Evolutionary conservation across 345 rosid genomes (phyloP).

Genomic region (Lepidium africanum): DNA sequence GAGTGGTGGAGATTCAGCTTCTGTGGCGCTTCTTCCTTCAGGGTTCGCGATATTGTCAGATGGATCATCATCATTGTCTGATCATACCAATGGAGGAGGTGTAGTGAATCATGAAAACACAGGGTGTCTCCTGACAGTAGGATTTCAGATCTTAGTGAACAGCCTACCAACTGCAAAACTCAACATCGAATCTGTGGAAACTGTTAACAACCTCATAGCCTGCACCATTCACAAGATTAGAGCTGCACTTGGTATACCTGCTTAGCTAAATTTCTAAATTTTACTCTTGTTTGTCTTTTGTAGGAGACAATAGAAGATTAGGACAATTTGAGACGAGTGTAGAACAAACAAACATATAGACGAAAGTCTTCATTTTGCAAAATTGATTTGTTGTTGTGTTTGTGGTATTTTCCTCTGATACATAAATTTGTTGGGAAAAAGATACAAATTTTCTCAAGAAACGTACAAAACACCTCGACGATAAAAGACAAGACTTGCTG

Average conservation of each 20-base stretch:
- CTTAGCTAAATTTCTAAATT: background rate
- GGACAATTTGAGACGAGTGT: background rate
- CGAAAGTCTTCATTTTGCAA: slow-evolving; percentile 18
- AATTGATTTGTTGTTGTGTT: slow-evolving; percentile 12
- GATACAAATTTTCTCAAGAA: slow-evolving; percentile 35
- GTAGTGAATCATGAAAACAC: slow-evolving; percentile 2
- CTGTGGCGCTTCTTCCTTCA: slow-evolving; percentile 46
- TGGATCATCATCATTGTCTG: slow-evolving; percentile 13
- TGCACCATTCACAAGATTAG: slow-evolving; percentile 56
- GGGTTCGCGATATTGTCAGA: slow-evolving; percentile 56
- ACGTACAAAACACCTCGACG: slow-evolving; percentile 59
- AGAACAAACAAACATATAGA: slow-evolving; percentile 11
- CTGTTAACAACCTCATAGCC: slow-evolving; percentile 52
- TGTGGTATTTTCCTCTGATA: background rate
- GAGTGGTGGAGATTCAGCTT: slow-evolving; percentile 41
- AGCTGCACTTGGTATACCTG: slow-evolving; percentile 29
- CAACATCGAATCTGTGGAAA: slow-evolving; percentile 46
- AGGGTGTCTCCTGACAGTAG: slow-evolving; percentile 47
- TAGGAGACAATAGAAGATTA: background rate
- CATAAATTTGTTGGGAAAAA: background rate
- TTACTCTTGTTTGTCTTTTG: background rate
- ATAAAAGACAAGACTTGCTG: slow-evolving; percentile 53
- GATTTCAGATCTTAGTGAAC: slow-evolving; percentile 54
- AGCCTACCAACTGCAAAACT: slow-evolving; percentile 40
- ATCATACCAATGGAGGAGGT: slow-evolving; percentile 8